Evolutionary conservation across 257 asterid species (phyloP).

Genomic region (Solanum chmielewskii): DNA sequence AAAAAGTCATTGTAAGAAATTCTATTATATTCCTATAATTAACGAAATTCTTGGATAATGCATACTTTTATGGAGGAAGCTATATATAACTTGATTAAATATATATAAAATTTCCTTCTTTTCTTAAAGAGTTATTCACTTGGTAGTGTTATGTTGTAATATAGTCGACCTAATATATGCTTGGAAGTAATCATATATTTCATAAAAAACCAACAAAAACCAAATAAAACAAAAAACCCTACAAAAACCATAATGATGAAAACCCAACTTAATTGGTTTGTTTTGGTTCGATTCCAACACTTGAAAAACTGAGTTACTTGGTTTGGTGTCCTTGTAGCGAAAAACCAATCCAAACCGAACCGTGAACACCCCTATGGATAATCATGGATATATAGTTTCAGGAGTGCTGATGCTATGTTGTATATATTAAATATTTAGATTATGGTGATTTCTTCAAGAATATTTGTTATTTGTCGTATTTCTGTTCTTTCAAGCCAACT

Average conservation of each 20-base stretch:
- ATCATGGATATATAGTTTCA: background rate
- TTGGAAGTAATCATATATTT: background rate
- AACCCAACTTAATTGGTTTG: background rate
- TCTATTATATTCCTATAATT: background rate
- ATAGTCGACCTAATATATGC: background rate
- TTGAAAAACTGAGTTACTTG: background rate
- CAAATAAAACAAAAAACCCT: background rate
- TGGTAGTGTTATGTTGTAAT: background rate
- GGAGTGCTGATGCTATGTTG: background rate
- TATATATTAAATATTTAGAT: background rate
- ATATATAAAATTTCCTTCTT: background rate
- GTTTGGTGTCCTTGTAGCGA: background rate
- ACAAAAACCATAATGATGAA: background rate
- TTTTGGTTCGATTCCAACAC: background rate
- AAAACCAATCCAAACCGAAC: background rate
- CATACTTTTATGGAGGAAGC: background rate
- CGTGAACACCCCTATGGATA: background rate
- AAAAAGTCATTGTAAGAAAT: background rate
- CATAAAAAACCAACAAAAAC: background rate
- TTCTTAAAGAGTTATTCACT: background rate
- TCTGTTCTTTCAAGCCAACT: background rate
- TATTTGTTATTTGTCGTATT: background rate
- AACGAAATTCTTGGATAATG: background rate
- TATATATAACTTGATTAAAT: background rate
- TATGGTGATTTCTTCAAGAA: background rate